Percentiles rank a stretch among this genome's conserved stretches.
Conservation (phyloP, 176 grass and related monocot species). For the Lolium rigidum region DNA sequence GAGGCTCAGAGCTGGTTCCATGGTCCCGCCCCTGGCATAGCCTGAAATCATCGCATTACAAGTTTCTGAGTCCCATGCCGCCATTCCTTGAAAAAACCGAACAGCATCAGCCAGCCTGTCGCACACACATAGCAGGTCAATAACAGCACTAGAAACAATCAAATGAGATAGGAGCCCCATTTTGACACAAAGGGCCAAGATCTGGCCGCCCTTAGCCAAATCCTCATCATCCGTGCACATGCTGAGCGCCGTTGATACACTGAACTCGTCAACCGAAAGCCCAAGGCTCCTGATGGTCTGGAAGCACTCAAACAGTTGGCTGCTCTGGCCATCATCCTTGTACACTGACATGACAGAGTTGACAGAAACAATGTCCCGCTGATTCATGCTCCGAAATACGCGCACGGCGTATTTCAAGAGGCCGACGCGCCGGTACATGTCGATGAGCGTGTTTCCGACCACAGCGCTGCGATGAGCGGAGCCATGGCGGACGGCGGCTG, state of each 20-base stretch:
- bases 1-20: conserved; percentile 66
- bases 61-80: conserved; percentile 63
- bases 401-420: conserved; percentile 46
- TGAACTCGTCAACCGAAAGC: conserved; percentile 68
- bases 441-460: conserved; percentile 66
- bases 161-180: too few species aligned
- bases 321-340: conserved; percentile 46
- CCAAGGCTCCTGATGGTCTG: conserved; percentile 49
- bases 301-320: conserved; percentile 62
- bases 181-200: conserved; percentile 54
- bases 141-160: neutral
- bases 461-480: conserved; percentile 45
- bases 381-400: conserved; percentile 62
- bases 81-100: conserved; percentile 46
- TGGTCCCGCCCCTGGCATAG: conserved; percentile 64
- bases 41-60: conserved; percentile 77
- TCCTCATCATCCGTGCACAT: conserved; percentile 56
- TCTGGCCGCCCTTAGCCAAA: conserved; percentile 69
- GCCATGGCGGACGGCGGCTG: conserved; percentile 49
- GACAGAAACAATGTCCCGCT: conserved; percentile 66
- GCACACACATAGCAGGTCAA: too few species aligned
- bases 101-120: too few species aligned
- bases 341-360: conserved; percentile 76
- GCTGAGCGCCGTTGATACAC: conserved; percentile 61
- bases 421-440: conserved; percentile 75